Base-by-base conservation (phyloP, 1,284 basidiomycete species). In the Tausonia pullulans region DNA sequence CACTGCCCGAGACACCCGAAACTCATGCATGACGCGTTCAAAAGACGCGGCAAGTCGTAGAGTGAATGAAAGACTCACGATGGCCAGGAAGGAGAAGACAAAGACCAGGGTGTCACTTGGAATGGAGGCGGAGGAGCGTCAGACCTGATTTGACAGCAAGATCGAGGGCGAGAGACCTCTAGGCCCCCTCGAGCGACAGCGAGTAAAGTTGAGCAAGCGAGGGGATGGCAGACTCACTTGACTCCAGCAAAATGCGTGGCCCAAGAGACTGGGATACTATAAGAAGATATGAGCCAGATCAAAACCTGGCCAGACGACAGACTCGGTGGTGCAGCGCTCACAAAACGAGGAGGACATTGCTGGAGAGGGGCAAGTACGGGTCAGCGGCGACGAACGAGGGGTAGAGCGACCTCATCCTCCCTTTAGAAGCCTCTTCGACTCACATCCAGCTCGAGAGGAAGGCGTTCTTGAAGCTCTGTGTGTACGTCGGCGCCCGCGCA, bases 11-110 rank as follows among this genome's bases (percentile, higher is more conserved):
- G 13, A 3, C 3, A 40, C 11, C 44, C 11, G n/a, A 14, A 5
- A 57, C n/a, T 4, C 16, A 14, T 44, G 4, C 4, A 46, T 48
- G 27, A n/a, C 16, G 6, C 5, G 7, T 14, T 14, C 2, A 46
- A 10, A 45, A 11, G 43, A 58, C n/a, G n/a, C 6, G 10, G 57
- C 39, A 8, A 53, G 27, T 2, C 27, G n/a, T 27, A 27, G 27
- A 27, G 27, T 53, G n/a, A 16, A 4, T 14, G 40, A 44, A 14
- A 8, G 41, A 58, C 62, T 27, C 13, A 64, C 62, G 59, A 65
- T 65, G 14, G 63, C 63, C 5, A 65, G 59, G 59, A 65, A 65
- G 4, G 63, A 51, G 14, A 65, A 61, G 44, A 65, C 44, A 49
- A 65, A 65, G 16, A 41, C 57, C 43, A 61, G n/a, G n/a, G 63